Evolutionary conservation across 2,329 filamentous ascomycete species (phyloP).

Genomic region (Fusarium virguliforme): DNA sequence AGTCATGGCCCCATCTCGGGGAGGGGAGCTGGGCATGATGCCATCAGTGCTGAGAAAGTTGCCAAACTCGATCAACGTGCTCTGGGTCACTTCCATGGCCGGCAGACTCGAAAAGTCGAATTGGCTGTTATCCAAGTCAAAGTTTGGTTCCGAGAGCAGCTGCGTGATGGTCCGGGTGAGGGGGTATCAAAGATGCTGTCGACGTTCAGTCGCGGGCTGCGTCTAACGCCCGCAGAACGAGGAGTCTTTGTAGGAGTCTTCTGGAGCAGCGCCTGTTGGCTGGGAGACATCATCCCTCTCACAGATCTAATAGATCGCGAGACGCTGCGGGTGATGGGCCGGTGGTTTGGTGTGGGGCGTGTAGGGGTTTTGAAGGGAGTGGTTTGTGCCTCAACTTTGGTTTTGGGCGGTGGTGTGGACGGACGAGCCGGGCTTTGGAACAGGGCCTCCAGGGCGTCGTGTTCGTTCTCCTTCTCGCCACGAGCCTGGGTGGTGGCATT

Average conservation of each 20-base stretch:
- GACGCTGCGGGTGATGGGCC: conserved; percentile 74
- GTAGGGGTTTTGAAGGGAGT: conserved; percentile 75
- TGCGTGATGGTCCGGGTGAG: conserved; percentile 76
- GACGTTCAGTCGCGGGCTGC: conserved; percentile 62
- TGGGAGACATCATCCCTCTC: conserved; percentile 63
- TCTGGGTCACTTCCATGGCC: conserved; percentile 57
- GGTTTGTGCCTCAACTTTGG: conserved; percentile 57
- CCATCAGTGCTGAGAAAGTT: conserved; percentile 65
- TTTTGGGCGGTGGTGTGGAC: conserved; percentile 69
- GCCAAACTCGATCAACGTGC: conserved; percentile 63
- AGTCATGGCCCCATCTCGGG: conserved; percentile 50
- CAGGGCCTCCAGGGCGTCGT: conserved; percentile 74
- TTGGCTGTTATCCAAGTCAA: conserved; percentile 61
- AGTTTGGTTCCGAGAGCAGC: conserved; percentile 72
- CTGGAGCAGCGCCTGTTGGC: conserved; percentile 60
- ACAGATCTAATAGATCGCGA: conserved; percentile 70
- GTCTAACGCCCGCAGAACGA: conserved; percentile 57
- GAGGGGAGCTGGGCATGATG: conserved; percentile 66
- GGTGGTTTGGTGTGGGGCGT: conserved; percentile 73
- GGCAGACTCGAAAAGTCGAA: conserved; percentile 62
- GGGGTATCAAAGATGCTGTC: conserved; percentile 64
- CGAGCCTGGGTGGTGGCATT: conserved; percentile 64
- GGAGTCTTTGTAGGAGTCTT: conserved; percentile 67
- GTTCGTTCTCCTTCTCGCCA: conserved; percentile 46
- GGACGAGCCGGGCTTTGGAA: conserved; percentile 73